Conservation (phyloP, 805 yeast species). For the Candida suzukii region DNA sequence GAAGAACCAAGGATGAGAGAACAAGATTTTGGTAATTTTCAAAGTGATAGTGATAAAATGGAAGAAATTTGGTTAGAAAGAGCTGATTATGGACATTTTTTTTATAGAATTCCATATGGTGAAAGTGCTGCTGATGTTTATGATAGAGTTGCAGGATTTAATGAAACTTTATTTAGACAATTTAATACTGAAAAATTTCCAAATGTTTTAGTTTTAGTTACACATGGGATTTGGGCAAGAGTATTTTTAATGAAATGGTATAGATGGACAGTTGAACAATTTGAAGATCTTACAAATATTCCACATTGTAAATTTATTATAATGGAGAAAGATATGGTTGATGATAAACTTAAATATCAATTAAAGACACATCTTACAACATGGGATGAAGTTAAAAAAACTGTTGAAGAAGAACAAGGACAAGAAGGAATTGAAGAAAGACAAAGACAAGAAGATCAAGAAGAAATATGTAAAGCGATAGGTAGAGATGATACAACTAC, state of each 20-base stretch:
- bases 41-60: constrained; percentile 70
- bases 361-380: constrained; percentile 58
- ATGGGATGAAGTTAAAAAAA: constrained; percentile 54
- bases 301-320: constrained; percentile 79
- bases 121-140: constrained; percentile 96
- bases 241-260: constrained; percentile 94
- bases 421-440: neutral
- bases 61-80: constrained; percentile 76
- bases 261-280: constrained; percentile 85
- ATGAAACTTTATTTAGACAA: constrained; percentile 79
- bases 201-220: constrained; percentile 74
- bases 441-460: neutral
- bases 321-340: constrained; percentile 50
- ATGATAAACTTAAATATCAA: constrained; percentile 34
- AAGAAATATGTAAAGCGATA: neutral
- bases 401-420: neutral
- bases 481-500: neutral
- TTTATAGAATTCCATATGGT: constrained; percentile 87
- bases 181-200: constrained; percentile 67
- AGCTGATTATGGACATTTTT: constrained; percentile 82
- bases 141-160: constrained; percentile 85
- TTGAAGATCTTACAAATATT: constrained; percentile 75
- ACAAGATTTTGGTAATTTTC: constrained; percentile 94
- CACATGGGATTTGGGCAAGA: constrained; percentile 92
- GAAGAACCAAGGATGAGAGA: constrained; percentile 93